Evolutionary conservation across 2,329 filamentous ascomycete species (phyloP), one percentile per base, ranked within the genome.

Genomic region (Calonectria leucothoes): DNA sequence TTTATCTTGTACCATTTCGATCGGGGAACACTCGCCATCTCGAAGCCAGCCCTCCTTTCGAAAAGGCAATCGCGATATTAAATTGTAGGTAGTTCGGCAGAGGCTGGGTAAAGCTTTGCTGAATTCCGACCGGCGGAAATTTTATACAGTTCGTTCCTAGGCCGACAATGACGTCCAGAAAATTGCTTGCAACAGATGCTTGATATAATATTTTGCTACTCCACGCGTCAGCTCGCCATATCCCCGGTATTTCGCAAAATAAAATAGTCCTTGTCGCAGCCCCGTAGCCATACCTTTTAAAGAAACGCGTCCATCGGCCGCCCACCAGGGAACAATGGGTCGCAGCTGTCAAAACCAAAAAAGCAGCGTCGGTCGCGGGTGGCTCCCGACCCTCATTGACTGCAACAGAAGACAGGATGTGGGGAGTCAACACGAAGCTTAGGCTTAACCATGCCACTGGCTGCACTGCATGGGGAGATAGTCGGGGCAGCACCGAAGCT

Each of bases 1-100:
- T 72, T 66, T 37, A 72, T 57, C 20, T 72, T 57, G 57, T 69
- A 72, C 70, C 70, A 72, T 39, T 48, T 72, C 23, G 70, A 68
- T 42, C 70, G 55, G n/a, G 64, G 70, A 25, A 72, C 37, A 20
- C 55, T 68, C 25, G 70, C 45, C 70, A 72, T 72, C 25, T 35
- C 20, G 48, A 68, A 42, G 11, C 25, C 14, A 5, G 23, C 25
- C 35, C 27, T 35, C 39, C 17, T 42, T 27, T 7, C 23, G 42
- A 25, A 27, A 15, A 35, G 48, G n/a, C 6, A 35, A 35, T 4
- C 23, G 55, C 12, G 27, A 39, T 35, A 39, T 23, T 14, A 15
- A 27, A 23, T 8, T 15, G 33, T 20, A 15, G 20, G 33, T 20
- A 15, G 20, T 27, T 20, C 37, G 14, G 12, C 25, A 14, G 39